phyloP scores from a whole-genome alignment of 768 basidiomycete genomes.

The Tricholoma furcatifolium region DNA sequence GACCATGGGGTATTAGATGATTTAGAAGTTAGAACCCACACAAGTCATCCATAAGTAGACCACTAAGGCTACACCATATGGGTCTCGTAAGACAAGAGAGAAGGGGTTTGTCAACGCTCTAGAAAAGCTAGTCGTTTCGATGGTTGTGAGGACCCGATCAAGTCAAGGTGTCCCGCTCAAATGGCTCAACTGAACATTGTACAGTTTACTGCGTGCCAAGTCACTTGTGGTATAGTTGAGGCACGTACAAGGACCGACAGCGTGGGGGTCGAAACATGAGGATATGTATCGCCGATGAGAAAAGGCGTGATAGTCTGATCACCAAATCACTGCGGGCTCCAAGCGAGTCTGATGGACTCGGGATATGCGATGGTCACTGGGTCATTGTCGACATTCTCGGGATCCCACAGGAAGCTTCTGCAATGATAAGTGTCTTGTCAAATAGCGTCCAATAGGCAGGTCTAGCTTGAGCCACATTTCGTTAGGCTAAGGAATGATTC shows the following conservation, averaged over 20 bases:
- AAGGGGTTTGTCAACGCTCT: neutral
- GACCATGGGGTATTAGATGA: neutral
- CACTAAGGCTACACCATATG: neutral
- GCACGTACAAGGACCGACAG: neutral
- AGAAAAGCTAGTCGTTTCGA: neutral
- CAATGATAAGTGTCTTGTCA: neutral
- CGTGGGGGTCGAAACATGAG: neutral
- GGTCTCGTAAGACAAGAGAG: neutral
- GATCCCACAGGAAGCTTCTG: neutral
- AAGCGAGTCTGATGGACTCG: conserved; percentile 5
- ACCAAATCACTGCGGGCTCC: conserved; percentile 2
- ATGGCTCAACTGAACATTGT: neutral
- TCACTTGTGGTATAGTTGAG: neutral
- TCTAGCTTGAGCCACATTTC: neutral
- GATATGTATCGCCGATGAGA: conserved; percentile 1
- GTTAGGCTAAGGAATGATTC: neutral
- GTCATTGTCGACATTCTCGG: neutral
- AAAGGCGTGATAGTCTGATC: neutral
- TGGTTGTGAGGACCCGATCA: neutral
- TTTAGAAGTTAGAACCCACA: too few species aligned
- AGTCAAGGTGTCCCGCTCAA: neutral
- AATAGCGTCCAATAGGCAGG: neutral
- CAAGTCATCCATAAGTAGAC: neutral
- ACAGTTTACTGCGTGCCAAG: neutral
- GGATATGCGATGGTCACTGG: neutral